phyloP scores from a whole-genome alignment of 202 grass and related monocot species.

The Musa balbisiana region DNA sequence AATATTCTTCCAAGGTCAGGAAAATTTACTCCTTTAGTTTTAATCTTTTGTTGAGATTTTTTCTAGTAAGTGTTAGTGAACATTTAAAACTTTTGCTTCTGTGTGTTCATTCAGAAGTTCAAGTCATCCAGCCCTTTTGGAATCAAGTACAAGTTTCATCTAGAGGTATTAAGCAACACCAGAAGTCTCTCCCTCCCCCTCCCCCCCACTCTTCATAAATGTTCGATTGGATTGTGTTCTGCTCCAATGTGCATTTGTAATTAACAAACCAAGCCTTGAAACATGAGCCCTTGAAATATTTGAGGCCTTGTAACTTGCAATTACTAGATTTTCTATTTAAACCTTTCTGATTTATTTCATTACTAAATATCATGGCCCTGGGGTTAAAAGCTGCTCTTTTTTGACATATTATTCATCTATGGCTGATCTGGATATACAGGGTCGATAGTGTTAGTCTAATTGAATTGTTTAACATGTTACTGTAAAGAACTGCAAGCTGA shows the following conservation, averaged over 20 bases:
- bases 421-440: no score
- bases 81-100: conserved; percentile 7
- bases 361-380: no score
- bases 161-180: conserved; percentile 53
- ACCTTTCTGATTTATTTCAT: no score
- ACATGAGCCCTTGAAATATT: no score
- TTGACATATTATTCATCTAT: no score
- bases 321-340: no score
- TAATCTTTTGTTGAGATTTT: conserved; percentile 12
- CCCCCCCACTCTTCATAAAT: no score
- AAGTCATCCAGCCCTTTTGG: conserved; percentile 73
- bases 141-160: conserved; percentile 94
- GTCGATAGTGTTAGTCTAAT: no score
- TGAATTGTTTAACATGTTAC: no score
- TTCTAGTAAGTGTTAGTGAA: background rate
- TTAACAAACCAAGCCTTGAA: background rate
- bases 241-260: background rate
- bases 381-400: no score
- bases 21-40: background rate
- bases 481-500: no score
- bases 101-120: conserved; percentile 54
- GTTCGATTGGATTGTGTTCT: background rate
- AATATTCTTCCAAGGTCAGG: conserved; percentile 55
- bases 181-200: background rate
- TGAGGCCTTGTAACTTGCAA: no score